Conservation (phyloP, 2,329 filamentous ascomycete species). For the Aspergillus alliaceus region DNA sequence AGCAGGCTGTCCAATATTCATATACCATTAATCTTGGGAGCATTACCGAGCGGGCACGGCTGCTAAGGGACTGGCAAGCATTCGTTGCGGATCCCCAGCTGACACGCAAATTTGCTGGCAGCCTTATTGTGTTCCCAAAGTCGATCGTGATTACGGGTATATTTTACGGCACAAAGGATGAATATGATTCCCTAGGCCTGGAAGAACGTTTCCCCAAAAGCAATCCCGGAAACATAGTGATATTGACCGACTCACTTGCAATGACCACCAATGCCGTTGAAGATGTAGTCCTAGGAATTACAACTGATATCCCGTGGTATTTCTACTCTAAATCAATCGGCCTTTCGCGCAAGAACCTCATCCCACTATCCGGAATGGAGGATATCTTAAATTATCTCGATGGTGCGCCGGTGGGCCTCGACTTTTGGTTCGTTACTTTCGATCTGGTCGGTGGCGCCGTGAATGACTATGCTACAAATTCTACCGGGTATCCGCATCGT, state of each 20-base stretch:
- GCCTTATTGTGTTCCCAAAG: conserved; percentile 56
- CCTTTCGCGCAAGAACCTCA: conserved; percentile 43
- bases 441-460: conserved; percentile 62
- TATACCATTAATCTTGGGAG: conserved; percentile 55
- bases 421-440: conserved; percentile 62
- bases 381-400: conserved; percentile 58
- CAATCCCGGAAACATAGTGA: conserved; percentile 18
- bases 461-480: conserved; percentile 55
- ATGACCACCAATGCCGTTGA: conserved; percentile 27
- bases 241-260: conserved; percentile 31
- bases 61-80: conserved; percentile 60
- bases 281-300: conserved; percentile 52
- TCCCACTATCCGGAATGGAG: conserved; percentile 48
- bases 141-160: conserved; percentile 52
- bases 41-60: conserved; percentile 48
- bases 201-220: conserved; percentile 26
- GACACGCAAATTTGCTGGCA: conserved; percentile 59
- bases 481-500: conserved; percentile 63
- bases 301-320: conserved; percentile 15
- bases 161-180: conserved; percentile 60
- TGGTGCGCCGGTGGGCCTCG: conserved; percentile 48
- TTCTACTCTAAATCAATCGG: neutral
- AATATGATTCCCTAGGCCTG: conserved; percentile 49
- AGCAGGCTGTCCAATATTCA: conserved; percentile 58
- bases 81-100: conserved; percentile 56